A percentile compares a stretch with the other conserved stretches of the same genome.
Conservation (phyloP, 2,329 filamentous ascomycete genomes). For the Simplicillium sp. region DNA sequence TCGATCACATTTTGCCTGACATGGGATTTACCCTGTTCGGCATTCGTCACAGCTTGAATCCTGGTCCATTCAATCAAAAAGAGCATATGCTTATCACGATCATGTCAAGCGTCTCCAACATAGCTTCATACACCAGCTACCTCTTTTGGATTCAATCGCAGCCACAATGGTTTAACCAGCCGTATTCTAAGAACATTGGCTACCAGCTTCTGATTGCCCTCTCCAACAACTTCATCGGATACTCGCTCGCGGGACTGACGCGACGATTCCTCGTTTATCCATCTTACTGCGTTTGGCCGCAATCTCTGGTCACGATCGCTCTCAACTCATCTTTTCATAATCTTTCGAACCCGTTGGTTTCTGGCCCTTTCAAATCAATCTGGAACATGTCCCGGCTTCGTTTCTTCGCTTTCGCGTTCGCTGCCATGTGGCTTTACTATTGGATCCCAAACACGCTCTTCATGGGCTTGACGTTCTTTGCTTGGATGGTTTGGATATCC, state of each 20-base stretch:
- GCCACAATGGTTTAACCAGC: constrained; percentile 9
- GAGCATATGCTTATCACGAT: constrained; percentile 46
- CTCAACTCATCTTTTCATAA: constrained; percentile 20
- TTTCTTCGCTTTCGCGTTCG: constrained; percentile 33
- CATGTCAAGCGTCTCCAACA: constrained; percentile 43
- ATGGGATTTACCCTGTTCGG: constrained; percentile 23
- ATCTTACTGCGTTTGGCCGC: constrained; percentile 40
- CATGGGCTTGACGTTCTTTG: constrained; percentile 32
- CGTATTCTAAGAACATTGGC: constrained; percentile 16
- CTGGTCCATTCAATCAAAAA: constrained; percentile 42
- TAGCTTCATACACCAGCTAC: constrained; percentile 31
- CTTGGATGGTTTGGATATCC: constrained; percentile 41
- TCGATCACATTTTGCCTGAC: constrained; percentile 23
- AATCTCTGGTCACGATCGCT: constrained; percentile 34
- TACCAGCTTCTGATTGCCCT: constrained; percentile 37
- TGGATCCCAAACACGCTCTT: constrained; percentile 43
- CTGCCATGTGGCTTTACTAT: constrained; percentile 38
- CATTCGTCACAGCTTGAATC: constrained; percentile 30
- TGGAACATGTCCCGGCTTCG: constrained; percentile 24
- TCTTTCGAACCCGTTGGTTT: constrained; percentile 9
- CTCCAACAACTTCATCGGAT: constrained; percentile 40
- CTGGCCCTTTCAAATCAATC: constrained; percentile 19
- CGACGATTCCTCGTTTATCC: constrained; percentile 40
- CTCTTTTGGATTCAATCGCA: constrained; percentile 31
- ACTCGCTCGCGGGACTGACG: constrained; percentile 37